Base-by-base conservation (phyloP, 2,329 filamentous ascomycete genomes). In the Penicillium sp. region DNA sequence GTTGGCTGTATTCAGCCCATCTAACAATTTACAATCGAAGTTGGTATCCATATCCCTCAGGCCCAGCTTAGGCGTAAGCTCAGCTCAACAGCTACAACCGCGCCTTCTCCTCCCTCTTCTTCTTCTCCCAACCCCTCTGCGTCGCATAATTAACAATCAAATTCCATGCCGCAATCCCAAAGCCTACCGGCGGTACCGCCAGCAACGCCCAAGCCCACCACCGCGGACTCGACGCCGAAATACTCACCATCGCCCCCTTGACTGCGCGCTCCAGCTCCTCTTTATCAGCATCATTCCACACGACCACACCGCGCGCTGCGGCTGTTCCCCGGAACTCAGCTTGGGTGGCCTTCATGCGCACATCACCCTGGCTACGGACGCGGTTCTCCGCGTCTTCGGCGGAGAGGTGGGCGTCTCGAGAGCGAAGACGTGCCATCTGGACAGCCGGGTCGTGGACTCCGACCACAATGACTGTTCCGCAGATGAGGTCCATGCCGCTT, bases 331-430 rank as follows among this genome's bases (percentile, higher is more conserved):
- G 78, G 40, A 82, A 84, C 72, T 88, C 79, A 54, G 87, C 90
- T 68, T 90, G 79, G 68, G 82, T 80, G 15, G 90, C 92, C 80
- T 97, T 97, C 63, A 89, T 84, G 59, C 85, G 79, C 54, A 97
- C 89, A 70, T 96, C 90, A 39, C 86, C 88, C 79, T 99, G 94
- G 68, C 91, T 95, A 56, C 81, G 77, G 4, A 99, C 91, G 15
- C 94, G 79, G 68, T 95, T 91, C 78, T 87, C 82, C 13, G 93
- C 94, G 69, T 99, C 94, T 68, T 94, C 89, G n/a, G 82, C 80
- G 7, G 81, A 89, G 27, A 97, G 75, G 72, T 96, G 89, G 30
- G 82, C 67, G 72, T 99, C 92, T 43, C 94, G 78, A 13, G 82
- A 84, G 62, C 86, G 81, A 52, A 99, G 73, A 51, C 94, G 79